Base-by-base conservation (phyloP, 352 stramenopile species). In the Phytopythium mirpurense region DNA sequence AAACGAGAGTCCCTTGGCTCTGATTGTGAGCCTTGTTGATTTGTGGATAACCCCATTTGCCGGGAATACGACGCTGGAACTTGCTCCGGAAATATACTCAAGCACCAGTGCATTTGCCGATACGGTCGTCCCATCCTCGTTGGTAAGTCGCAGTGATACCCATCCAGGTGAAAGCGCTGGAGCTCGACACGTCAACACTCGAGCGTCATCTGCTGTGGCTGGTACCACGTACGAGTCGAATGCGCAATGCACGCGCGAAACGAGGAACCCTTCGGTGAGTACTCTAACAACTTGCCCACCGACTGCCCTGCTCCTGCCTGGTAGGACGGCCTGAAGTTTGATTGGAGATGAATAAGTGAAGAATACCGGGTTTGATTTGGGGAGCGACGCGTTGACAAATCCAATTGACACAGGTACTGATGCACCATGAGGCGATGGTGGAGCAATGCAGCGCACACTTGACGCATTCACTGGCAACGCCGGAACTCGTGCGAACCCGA, bases 91-190 rank as follows among this genome's bases (percentile, higher is more conserved):
- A 40, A 71, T 68, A 49, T 66, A 70, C 42, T 74, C 59, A 11
- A 85, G 49, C 23, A 66, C 46, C 21, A 81, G 5, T 5, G 65
- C 60, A 19, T 85, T 85, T 51, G 73, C 59, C 29, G 72, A 81
- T 12, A 74, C 37, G 6, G 57, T 36, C 19, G 19, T 35, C 29
- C 23, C 19, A 7, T 52, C 51, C 9, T 46, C 32, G 24, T 68
- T 65, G 10, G 52, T 57, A 26, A 84, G 35, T n/a, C 57, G 59
- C 32, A 84, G 54, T 16, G 53, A 40, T n/a, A 68, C 45, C 2
- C 54, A 52, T 14, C 41, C 42, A 27, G 52, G 47, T 5, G 38
- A 9, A 19, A 68, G 53, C 2, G 62, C 34, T 53, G 74, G 74
- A 46, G 62, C 63, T 15, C 65, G n/a, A 34, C 74, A 85, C 49